Evolutionary conservation across 441 rosid species (phyloP).

Genomic region (Adansonia gregorii): DNA sequence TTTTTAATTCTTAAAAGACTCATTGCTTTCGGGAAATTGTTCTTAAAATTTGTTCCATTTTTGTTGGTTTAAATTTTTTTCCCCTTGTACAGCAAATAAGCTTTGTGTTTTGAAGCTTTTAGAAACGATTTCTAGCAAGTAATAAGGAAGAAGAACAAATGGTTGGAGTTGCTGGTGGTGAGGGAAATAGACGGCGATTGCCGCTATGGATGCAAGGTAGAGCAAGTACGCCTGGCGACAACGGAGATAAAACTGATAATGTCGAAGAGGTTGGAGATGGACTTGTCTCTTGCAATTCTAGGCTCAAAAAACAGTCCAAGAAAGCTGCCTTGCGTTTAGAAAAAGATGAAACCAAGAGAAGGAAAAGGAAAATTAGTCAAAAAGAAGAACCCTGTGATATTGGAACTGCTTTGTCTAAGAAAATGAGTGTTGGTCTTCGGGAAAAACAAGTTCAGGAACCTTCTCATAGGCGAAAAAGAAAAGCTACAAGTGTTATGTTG

Average conservation of each 20-base stretch:
- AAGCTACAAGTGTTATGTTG: background rate
- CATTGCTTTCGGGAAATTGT: background rate
- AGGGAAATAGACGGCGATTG: conserved; percentile 24
- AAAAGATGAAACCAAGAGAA: conserved; percentile 17
- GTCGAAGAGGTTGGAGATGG: background rate
- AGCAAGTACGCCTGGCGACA: background rate
- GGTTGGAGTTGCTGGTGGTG: conserved; percentile 22
- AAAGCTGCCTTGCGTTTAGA: background rate
- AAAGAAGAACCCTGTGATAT: background rate
- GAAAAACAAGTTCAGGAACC: conserved; percentile 15
- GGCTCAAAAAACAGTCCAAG: background rate
- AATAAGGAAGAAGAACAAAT: conserved; percentile 16
- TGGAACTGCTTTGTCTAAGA: background rate
- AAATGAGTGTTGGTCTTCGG: background rate
- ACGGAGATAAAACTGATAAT: background rate
- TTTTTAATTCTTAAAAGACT: background rate
- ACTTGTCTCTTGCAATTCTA: conserved; percentile 8
- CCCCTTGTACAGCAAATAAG: background rate
- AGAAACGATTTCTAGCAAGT: background rate
- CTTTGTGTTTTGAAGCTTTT: conserved; percentile 3
- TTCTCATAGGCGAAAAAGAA: background rate
- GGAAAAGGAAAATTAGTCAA: conserved; percentile 17
- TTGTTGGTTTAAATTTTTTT: background rate
- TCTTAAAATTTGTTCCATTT: background rate
- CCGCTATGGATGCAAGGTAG: conserved; percentile 29